phyloP scores from a whole-genome alignment of 345 rosid genomes.

The Conringia planisiliqua region DNA sequence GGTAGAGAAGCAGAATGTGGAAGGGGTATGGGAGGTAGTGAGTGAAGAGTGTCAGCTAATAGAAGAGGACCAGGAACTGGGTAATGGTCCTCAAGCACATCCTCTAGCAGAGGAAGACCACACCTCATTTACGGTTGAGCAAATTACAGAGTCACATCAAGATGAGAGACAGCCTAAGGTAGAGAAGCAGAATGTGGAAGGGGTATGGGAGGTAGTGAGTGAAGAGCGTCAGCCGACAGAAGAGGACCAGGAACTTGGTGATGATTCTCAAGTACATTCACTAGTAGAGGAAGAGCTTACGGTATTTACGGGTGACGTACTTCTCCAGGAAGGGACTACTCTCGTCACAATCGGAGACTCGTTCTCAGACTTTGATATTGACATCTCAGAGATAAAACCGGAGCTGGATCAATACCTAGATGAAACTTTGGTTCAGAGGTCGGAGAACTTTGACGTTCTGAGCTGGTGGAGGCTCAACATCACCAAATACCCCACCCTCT shows the following conservation, averaged over 20 bases:
- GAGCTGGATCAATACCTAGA: conserved; percentile 77
- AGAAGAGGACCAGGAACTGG: too few species aligned
- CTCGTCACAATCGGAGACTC: conserved; percentile 44
- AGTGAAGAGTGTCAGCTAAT: too few species aligned
- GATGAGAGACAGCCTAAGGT: neutral
- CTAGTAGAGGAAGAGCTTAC: conserved; percentile 32
- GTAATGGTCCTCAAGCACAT: too few species aligned
- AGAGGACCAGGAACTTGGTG: conserved; percentile 24
- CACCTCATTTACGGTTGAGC: neutral
- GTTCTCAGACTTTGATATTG: conserved; percentile 57
- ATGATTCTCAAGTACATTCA: conserved; percentile 22
- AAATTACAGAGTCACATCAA: conserved; percentile 21
- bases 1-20: too few species aligned
- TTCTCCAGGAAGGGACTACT: conserved; percentile 41
- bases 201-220: conserved; percentile 1
- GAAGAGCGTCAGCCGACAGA: conserved; percentile 22
- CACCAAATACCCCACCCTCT: conserved; percentile 57
- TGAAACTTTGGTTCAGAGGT: conserved; percentile 49
- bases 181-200: conserved; percentile 46
- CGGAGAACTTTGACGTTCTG: conserved; percentile 58
- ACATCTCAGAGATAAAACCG: conserved; percentile 59
- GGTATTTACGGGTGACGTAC: neutral
- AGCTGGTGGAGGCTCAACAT: conserved; percentile 78
- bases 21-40: too few species aligned
- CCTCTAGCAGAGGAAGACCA: conserved; percentile 20